Evolutionary conservation across 2,329 filamentous ascomycete species (phyloP).

Genomic region (Apiospora sp.): DNA sequence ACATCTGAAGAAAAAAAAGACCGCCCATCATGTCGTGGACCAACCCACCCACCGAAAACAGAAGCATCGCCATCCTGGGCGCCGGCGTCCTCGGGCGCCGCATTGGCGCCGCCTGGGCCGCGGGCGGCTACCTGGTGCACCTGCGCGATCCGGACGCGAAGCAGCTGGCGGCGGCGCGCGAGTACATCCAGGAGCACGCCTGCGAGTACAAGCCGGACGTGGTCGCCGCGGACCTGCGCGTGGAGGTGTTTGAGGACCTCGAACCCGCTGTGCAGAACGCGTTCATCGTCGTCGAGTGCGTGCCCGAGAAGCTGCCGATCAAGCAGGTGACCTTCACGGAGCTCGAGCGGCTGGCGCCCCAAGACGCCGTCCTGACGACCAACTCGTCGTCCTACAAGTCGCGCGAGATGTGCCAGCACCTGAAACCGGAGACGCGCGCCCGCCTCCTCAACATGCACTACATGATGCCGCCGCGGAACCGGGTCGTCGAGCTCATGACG

Average conservation of each 20-base stretch:
- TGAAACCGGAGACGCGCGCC: constrained; percentile 33
- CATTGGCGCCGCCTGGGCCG: constrained; percentile 49
- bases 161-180: constrained; percentile 45
- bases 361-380: constrained; percentile 41
- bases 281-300: constrained; percentile 42
- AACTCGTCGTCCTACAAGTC: constrained; percentile 43
- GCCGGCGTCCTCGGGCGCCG: constrained; percentile 53
- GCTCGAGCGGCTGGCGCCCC: constrained; percentile 38
- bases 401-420: constrained; percentile 35
- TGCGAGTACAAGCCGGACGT: constrained; percentile 36
- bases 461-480: constrained; percentile 43
- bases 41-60: constrained; percentile 33
- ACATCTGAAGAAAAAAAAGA: not conserved
- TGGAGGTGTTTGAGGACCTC: constrained; percentile 25
- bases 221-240: not conserved
- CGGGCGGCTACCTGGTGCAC: constrained; percentile 51
- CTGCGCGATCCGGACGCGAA: constrained; percentile 51
- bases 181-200: constrained; percentile 50
- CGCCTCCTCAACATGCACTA: constrained; percentile 46
- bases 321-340: constrained; percentile 40
- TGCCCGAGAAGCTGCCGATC: constrained; percentile 42
- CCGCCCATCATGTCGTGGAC: constrained; percentile 33
- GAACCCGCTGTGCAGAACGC: constrained; percentile 18
- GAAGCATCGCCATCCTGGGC: constrained; percentile 49
- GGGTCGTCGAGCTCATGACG: constrained; percentile 47